Base-by-base conservation (phyloP, 2,329 filamentous ascomycete genomes). In the Colletotrichum orchidophilum region DNA sequence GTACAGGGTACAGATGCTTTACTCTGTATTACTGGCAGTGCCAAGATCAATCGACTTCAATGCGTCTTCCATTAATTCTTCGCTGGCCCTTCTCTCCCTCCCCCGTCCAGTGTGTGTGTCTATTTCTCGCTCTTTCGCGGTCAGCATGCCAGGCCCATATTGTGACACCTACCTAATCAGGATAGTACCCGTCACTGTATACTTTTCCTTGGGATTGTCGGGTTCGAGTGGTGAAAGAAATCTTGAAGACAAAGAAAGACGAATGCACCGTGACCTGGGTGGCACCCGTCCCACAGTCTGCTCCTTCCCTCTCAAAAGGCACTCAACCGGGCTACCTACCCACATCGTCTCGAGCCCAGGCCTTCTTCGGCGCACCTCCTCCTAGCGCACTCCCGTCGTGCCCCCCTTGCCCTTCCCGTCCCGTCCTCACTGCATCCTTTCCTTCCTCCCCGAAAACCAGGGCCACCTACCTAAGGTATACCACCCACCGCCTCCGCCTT, bases 331-430 rank as follows among this genome's bases (percentile, higher is more conserved):
- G 18, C 11, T 21, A 15, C 18, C 13, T 39, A 58, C 54, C 66
- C 60, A 70, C 54, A 70, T 67, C 49, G 63, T 64, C 57, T 42
- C 12, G 52, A 70, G 57, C 68, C 68, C 68, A 70, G 63, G 68
- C 68, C 68, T 63, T 52, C 55, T 62, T 62, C 31, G 66, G 49
- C 63, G 63, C 46, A 59, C 49, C 27, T 50, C 55, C 46, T 66
- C 49, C 15, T 27, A 39, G 66, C 49, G 27, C 42, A 31, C 26
- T 61, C 58, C 27, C 58, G 27, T 29, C 31, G 12, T 39, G 49
- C 46, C 46, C 62, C 66, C 62, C 62, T 65, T 54, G 46, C 62
- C 54, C 42, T 63, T 52, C 46, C 60, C 31, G 46, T 53, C 60
- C 50, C 50, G 9, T 53, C 46, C 60, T 39, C 35, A 13, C 53